Percentiles rank a stretch among this genome's conserved stretches.
These are phyloP conservation scores for Cutaneotrichosporon sp. DNA, from an alignment of 1,284 basidiomycete species.

Conservation along the genomic window DNA sequence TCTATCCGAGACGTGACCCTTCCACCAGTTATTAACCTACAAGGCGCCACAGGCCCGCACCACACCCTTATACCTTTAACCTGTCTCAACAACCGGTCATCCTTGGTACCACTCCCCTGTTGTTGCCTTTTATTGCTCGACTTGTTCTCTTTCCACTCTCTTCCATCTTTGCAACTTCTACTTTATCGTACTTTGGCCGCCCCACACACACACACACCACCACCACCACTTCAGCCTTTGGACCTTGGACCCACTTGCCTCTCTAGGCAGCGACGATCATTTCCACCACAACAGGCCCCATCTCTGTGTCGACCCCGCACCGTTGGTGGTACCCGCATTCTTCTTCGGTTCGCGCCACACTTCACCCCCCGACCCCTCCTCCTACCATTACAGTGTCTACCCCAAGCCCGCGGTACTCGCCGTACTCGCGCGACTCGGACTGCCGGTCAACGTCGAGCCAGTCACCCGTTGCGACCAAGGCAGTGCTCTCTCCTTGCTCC, in stretches of 20 bases:
- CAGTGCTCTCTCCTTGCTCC: neutral
- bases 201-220: too few relatives aligned
- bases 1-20: too few relatives aligned
- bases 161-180: too few relatives aligned
- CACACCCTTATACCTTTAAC: too few relatives aligned
- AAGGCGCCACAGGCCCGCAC: too few relatives aligned
- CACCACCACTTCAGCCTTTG: neutral
- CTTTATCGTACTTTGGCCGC: too few relatives aligned
- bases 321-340: too few relatives aligned
- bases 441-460: neutral
- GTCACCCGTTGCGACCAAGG: neutral
- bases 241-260: neutral
- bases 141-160: too few relatives aligned
- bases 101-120: neutral
- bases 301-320: too few relatives aligned
- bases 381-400: neutral
- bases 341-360: neutral
- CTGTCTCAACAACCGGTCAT: neutral
- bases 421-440: conserved; percentile 2
- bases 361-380: neutral
- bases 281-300: too few relatives aligned
- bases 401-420: neutral
- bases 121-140: neutral
- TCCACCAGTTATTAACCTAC: too few relatives aligned
- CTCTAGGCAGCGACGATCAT: neutral